These are phyloP conservation scores for Phytophthora niederhauseri DNA, from an alignment of 352 stramenopile species.

Conservation along the genomic window DNA sequence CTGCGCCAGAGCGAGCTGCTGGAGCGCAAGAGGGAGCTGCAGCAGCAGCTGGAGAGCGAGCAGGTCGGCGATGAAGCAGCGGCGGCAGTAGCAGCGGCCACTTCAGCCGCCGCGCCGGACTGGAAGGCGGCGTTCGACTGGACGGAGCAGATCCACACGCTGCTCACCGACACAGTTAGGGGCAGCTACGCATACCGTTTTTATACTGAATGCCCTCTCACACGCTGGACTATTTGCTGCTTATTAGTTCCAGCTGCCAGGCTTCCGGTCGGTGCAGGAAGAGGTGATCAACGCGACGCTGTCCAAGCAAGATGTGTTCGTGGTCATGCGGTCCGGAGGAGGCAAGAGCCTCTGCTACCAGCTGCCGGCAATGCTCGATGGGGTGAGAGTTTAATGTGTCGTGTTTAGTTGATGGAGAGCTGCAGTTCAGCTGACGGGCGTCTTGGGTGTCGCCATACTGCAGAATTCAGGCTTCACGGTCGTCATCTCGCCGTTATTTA, in stretches of 20 bases:
- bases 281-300: slow-evolving; percentile 93
- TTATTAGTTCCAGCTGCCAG: slow-evolving; percentile 78
- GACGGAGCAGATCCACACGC: slow-evolving; percentile 39
- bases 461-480: slow-evolving; percentile 81
- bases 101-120: slow-evolving; percentile 16
- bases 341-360: slow-evolving; percentile 93
- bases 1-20: slow-evolving; percentile 59
- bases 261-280: slow-evolving; percentile 91
- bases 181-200: neutral
- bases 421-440: neutral
- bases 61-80: neutral
- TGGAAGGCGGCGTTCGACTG: slow-evolving; percentile 55
- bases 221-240: slow-evolving; percentile 1
- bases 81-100: neutral
- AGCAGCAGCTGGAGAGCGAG: slow-evolving; percentile 33
- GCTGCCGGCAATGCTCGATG: slow-evolving; percentile 76
- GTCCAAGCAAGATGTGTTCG: slow-evolving; percentile 87
- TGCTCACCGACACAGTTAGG: slow-evolving; percentile 40
- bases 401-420: neutral
- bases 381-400: slow-evolving; percentile 38
- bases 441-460: neutral
- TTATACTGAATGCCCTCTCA: neutral
- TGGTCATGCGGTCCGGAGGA: slow-evolving; percentile 92
- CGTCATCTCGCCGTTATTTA: slow-evolving; percentile 92
- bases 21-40: slow-evolving; percentile 51